A percentile compares a stretch with the other conserved stretches of the same genome.
Evolutionary conservation across 768 basidiomycete species (phyloP).

Genomic region (Suillus ampliporus): DNA sequence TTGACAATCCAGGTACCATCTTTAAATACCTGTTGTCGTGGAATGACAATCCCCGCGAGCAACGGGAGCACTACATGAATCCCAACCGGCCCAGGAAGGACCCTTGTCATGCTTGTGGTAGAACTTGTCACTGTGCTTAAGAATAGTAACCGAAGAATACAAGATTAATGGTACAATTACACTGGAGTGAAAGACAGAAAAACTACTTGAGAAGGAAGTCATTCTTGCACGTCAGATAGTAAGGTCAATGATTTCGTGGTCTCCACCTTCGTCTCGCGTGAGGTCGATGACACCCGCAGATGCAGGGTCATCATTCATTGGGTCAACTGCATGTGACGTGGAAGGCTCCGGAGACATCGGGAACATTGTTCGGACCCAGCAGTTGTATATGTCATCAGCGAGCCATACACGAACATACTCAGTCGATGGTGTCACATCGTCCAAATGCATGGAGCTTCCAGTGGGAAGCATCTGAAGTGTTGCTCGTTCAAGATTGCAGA

Average conservation of each 20-base stretch:
- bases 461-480: not conserved
- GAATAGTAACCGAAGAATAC: too few species aligned
- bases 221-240: not conserved
- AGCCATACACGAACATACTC: not conserved
- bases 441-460: not conserved
- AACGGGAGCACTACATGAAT: conserved; percentile 44
- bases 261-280: not conserved
- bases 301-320: too few species aligned
- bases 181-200: too few species aligned
- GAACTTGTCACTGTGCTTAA: conserved; percentile 38
- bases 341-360: not conserved
- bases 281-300: not conserved
- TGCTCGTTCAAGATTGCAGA: not conserved
- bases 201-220: too few species aligned
- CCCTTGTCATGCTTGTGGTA: conserved; percentile 36
- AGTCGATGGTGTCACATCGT: not conserved
- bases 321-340: too few species aligned
- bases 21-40: conserved; percentile 49
- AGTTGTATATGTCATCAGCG: not conserved
- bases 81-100: conserved; percentile 28
- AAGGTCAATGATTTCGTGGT: not conserved
- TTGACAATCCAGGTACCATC: conserved; percentile 42
- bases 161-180: too few species aligned
- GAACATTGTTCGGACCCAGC: not conserved
- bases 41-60: conserved; percentile 46